Base-by-base conservation (phyloP, 2,329 filamentous ascomycete species). In the Fusarium sp. region DNA sequence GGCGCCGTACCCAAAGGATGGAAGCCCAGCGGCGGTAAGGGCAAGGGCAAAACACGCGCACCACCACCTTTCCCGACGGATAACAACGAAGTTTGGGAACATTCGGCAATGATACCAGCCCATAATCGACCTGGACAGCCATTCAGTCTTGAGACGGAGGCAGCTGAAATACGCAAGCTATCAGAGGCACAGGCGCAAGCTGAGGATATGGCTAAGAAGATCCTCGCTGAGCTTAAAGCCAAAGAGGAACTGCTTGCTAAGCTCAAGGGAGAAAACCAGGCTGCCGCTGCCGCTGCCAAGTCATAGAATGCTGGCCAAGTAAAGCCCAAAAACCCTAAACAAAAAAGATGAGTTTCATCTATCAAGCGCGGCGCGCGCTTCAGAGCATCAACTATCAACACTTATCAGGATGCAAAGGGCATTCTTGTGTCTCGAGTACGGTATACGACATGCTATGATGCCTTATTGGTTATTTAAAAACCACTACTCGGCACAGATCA, bases 21-120 rank as follows among this genome's bases (percentile, higher is more conserved):
- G 77, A 77, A 79, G 69, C 68, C 79, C 53, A 76, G 77, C 53
- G 86, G 86, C 58, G 88, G 87, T 44, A 89, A 88, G 72, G 88
- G 87, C 42, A 85, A 85, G 74, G 78, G 76, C 8, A 86, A 79
- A 78, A 84, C 69, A 76, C 76, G 77, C 72, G 81, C 77, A 74
- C 80, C 80, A 71, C 82, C 76, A 53, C 80, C 78, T 10, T 76
- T 79, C 42, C 82, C 77, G 9, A 73, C 77, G 8, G 78, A 81
- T 44, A 77, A 83, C 71, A 85, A 86, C 71, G 85, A 87, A 58
- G 83, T 89, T 50, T 87, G 89, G 71, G 88, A 91, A 72, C 87
- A 90, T 63, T 92, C 90, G 52, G 92, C 92, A 59, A 90, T 94
- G 83, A 89, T 97, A 68, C 93, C 93, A 7, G 84, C 89, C 59